Evolutionary conservation across 345 rosid species (phyloP).

Genomic region (Murraya koenigii): DNA sequence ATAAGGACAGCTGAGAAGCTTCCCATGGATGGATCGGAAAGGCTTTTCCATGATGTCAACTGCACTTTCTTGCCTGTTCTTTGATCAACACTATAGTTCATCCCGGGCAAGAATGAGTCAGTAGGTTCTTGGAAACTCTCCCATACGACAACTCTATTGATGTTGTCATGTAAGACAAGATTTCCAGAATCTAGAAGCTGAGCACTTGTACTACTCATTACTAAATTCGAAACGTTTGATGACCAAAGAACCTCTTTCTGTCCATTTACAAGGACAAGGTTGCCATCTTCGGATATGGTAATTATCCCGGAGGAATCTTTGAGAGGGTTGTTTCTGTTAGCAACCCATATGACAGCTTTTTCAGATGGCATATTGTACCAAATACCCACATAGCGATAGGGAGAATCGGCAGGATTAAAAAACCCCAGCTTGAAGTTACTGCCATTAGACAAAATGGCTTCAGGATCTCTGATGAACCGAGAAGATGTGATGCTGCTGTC

Average conservation of each 20-base stretch:
- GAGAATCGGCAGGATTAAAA: conserved; percentile 28
- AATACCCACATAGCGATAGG: conserved; percentile 30
- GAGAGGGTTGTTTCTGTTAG: conserved; percentile 30
- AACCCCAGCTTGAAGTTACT: conserved; percentile 31
- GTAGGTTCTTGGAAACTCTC: conserved; percentile 54
- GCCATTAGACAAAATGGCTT: conserved; percentile 6
- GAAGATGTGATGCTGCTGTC: conserved; percentile 10
- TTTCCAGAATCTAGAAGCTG: conserved; percentile 43
- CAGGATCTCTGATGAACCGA: conserved; percentile 16
- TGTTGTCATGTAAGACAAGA: conserved; percentile 22
- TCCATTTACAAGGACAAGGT: conserved; percentile 34
- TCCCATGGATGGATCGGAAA: conserved; percentile 57
- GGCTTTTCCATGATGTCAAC: conserved; percentile 50
- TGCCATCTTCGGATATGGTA: conserved; percentile 29
- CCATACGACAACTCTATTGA: conserved; percentile 35
- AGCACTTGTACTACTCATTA: conserved; percentile 20
- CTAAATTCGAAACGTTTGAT: conserved; percentile 25
- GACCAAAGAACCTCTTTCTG: conserved; percentile 37
- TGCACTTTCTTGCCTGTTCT: conserved; percentile 27
- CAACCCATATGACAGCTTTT: conserved; percentile 30
- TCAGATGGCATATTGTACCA: conserved; percentile 22
- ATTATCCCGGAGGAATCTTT: conserved; percentile 31
- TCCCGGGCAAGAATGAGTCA: conserved; percentile 27
- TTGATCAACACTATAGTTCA: conserved; percentile 31
- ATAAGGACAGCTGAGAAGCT: conserved; percentile 36